A percentile compares a stretch with the other conserved stretches of the same genome.
Evolutionary conservation across 805 yeast genomes (phyloP).

Genomic region (Wickerhamomyces strasburgensis): DNA sequence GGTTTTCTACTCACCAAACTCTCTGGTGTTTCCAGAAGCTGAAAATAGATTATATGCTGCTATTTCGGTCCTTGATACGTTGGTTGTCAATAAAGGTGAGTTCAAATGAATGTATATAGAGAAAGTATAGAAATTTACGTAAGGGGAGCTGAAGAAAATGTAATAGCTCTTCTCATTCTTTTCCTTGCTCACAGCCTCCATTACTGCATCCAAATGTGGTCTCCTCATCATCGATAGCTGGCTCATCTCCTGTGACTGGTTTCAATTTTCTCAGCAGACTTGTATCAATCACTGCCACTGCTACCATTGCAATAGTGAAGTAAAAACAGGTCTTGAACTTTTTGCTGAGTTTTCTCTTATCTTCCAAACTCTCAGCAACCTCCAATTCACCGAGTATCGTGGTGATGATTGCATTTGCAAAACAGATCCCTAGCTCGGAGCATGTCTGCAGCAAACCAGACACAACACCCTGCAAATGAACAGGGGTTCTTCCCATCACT

Average conservation of each 20-base stretch:
- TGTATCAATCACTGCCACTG: not conserved
- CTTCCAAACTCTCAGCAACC: not conserved
- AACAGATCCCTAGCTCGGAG: not conserved
- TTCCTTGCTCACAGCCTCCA: no score
- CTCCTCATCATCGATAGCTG: no score
- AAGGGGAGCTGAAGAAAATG: no score
- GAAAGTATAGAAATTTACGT: no score
- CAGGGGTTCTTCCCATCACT: slow-evolving; percentile 31
- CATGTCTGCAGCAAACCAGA: slow-evolving; percentile 34
- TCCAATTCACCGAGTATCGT: not conserved
- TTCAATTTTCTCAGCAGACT: not conserved
- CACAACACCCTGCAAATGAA: slow-evolving; percentile 35
- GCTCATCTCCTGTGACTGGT: no score
- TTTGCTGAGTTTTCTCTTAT: not conserved
- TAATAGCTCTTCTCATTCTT: no score
- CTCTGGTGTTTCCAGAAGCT: slow-evolving; percentile 91
- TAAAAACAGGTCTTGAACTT: not conserved
- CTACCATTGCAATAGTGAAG: not conserved
- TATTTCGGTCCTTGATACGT: slow-evolving; percentile 85
- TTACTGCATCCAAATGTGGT: no score
- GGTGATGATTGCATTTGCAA: not conserved
- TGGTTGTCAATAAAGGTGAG: slow-evolving; percentile 79
- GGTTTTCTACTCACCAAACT: slow-evolving; percentile 77
- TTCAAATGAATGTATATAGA: no score
- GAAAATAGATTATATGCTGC: slow-evolving; percentile 97